Base-by-base conservation (phyloP, 148 eudicot species). In the Camellia japonica region DNA sequence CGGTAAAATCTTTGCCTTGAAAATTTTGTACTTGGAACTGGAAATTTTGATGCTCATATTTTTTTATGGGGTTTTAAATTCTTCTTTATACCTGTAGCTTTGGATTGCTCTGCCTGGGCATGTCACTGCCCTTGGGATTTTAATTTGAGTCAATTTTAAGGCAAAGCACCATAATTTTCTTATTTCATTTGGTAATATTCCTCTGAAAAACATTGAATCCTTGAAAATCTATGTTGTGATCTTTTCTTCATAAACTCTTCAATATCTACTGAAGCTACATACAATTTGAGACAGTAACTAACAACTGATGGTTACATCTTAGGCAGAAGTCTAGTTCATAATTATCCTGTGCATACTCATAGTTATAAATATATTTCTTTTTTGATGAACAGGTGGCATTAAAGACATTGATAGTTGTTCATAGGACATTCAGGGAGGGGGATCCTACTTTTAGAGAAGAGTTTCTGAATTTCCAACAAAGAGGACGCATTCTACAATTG, bases 371-470 rank as follows among this genome's bases (percentile, higher is more conserved):
- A 19, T 44, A 11, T 6, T 62, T 71, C 46, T 15, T 65, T 75
- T 75, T 64, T 86, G 51, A 44, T 83, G 73, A 65, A 86, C 92
- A 96, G 99, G 99, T 96, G 82, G 99, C 99, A 44, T 83, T 96
- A 85, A 96, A 96, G 83, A 93, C 99, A 7, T 80, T 96, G 71
- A 90, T 96, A 83, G 99, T 96, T 82, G 84, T 96, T 63, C 99
- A 96, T 81, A 88, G 98, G 80, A 68, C 93, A 42, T 76, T 96
- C 82, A 88, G 99, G 87, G 99, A 96, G 80, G 98, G 99, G 78
- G 99, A 96, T 88, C 98, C 98, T 66, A 93, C 98, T 65, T 96
- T 96, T 62, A 87, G 94, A 88, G 99, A 96, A 80, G 99, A 96
- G 81, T 91, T 96, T 76, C 80, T 92, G 54, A 88, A 83, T 88